Evolutionary conservation across 1,284 basidiomycete genomes (phyloP).

Genomic region (Lentinus polychrous): DNA sequence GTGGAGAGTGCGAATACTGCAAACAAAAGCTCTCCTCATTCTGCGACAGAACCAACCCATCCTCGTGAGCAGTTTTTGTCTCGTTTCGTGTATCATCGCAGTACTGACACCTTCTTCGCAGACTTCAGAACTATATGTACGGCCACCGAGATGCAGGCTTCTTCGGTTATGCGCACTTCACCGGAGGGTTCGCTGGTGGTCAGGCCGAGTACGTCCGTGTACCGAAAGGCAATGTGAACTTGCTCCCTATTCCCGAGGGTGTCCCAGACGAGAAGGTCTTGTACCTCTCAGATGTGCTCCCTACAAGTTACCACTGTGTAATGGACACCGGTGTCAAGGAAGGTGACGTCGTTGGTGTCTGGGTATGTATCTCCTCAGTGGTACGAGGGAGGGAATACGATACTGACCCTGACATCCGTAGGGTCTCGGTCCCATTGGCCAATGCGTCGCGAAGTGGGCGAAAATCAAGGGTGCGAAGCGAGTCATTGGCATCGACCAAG

Average conservation of each 20-base stretch:
- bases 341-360: conserved; percentile 63
- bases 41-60: conserved; percentile 68
- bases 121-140: conserved; percentile 59
- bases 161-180: conserved; percentile 71
- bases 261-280: conserved; percentile 60
- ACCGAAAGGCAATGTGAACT: conserved; percentile 66
- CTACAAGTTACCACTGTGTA: conserved; percentile 69
- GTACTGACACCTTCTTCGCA: conserved; percentile 14
- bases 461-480: conserved; percentile 64
- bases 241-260: conserved; percentile 60
- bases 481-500: conserved; percentile 67
- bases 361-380: conserved; percentile 33
- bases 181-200: conserved; percentile 69
- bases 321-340: conserved; percentile 61
- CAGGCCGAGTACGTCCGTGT: conserved; percentile 68
- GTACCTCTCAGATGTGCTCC: conserved; percentile 67
- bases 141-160: conserved; percentile 66
- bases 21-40: conserved; percentile 65
- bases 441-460: conserved; percentile 55
- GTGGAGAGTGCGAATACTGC: conserved; percentile 71
- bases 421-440: conserved; percentile 60
- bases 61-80: conserved; percentile 33
- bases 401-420: conserved; percentile 13
- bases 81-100: background rate
- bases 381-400: background rate